A percentile compares a stretch with the other conserved stretches of the same genome.
phyloP scores from a whole-genome alignment of 2,329 filamentous ascomycete genomes.

The Neofusicoccum umdonicola region DNA sequence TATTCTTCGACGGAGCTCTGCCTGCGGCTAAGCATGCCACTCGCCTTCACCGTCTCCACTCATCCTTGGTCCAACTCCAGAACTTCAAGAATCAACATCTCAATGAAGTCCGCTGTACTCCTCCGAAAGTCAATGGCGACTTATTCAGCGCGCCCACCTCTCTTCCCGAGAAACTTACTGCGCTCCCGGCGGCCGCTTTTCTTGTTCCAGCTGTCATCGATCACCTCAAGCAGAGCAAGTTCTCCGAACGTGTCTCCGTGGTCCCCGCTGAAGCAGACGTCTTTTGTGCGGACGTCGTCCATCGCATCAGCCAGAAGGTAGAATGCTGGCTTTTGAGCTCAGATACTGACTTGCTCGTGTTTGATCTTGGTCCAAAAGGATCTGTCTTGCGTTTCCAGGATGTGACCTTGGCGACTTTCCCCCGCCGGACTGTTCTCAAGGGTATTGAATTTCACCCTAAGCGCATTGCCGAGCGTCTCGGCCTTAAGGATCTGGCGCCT shows the following conservation, averaged over 20 bases:
- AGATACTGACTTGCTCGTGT: slow-evolving; percentile 83
- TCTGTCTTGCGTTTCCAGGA: slow-evolving; percentile 68
- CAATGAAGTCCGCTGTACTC: slow-evolving; percentile 26
- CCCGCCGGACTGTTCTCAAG: slow-evolving; percentile 28
- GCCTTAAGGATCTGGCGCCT: slow-evolving; percentile 39
- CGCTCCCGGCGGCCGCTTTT: slow-evolving; percentile 60
- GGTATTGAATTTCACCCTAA: slow-evolving; percentile 40
- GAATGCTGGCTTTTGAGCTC: slow-evolving; percentile 59
- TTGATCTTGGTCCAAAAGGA: slow-evolving; percentile 63
- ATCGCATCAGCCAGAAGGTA: slow-evolving; percentile 54
- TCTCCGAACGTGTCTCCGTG: slow-evolving; percentile 51
- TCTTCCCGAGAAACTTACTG: slow-evolving; percentile 23
- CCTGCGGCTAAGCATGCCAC: slow-evolving; percentile 64
- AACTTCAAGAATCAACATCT: slow-evolving; percentile 37
- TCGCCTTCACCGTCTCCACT: slow-evolving; percentile 60
- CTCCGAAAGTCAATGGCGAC: slow-evolving; percentile 22
- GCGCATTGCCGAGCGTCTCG: slow-evolving; percentile 46
- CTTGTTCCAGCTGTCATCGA: slow-evolving; percentile 77
- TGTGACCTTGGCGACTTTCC: slow-evolving; percentile 54
- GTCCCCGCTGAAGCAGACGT: slow-evolving; percentile 83
- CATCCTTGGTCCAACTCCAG: slow-evolving; percentile 56
- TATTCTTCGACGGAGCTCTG: slow-evolving; percentile 85
- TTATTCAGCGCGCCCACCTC: slow-evolving; percentile 22
- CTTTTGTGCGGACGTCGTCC: slow-evolving; percentile 69
- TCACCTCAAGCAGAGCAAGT: slow-evolving; percentile 51